phyloP scores from a whole-genome alignment of 2,329 filamentous ascomycete genomes.

The Colletotrichum sp. region DNA sequence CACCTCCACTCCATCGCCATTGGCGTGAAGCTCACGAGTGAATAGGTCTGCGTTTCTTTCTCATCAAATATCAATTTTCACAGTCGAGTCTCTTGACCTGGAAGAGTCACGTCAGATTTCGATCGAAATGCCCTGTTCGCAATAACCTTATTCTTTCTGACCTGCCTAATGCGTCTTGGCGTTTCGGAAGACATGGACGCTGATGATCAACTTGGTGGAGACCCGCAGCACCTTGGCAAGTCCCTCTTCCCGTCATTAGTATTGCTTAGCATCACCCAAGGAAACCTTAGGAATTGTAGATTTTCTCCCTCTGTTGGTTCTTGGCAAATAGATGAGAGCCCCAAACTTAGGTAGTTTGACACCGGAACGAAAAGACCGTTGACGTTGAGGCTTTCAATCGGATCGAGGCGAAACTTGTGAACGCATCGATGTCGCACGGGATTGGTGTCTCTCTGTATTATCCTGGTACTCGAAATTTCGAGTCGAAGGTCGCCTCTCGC shows the following conservation, averaged over 20 bases:
- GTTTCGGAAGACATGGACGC: neutral
- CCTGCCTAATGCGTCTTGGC: neutral
- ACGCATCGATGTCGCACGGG: neutral
- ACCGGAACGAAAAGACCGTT: neutral
- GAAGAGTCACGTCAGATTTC: neutral
- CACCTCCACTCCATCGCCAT: neutral
- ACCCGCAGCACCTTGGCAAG: neutral
- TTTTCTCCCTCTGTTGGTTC: neutral
- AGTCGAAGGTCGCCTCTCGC: neutral
- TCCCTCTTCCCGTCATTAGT: neutral
- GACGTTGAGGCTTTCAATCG: neutral
- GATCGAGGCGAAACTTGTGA: neutral
- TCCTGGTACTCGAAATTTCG: neutral
- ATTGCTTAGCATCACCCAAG: neutral
- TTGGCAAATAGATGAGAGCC: neutral
- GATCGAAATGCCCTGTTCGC: neutral
- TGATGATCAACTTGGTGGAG: neutral
- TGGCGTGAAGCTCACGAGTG: accelerated
- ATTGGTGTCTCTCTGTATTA: neutral
- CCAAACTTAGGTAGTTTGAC: neutral
- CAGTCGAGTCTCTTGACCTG: neutral
- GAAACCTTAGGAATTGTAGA: neutral
- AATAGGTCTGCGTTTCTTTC: neutral
- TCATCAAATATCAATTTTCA: neutral
- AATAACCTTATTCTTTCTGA: neutral